phyloP scores from a whole-genome alignment of 2,329 filamentous ascomycete species.

The Aureobasidium mangrovei region DNA sequence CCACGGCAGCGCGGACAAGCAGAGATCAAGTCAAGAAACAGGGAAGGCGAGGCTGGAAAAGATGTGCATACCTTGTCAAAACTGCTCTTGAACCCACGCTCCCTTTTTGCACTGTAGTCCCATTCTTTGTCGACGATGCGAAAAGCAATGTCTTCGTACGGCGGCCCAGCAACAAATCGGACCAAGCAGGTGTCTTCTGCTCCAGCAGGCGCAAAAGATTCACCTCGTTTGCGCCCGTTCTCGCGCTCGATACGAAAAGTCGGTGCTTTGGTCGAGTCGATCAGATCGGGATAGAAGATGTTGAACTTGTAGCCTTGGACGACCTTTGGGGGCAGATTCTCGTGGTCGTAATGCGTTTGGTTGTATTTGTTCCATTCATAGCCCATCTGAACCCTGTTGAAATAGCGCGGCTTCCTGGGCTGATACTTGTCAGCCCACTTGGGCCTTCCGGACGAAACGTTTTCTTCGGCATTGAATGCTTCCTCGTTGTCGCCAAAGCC shows the following conservation, averaged over 20 bases:
- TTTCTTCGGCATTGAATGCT: conserved; percentile 85
- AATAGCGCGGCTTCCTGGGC: conserved; percentile 88
- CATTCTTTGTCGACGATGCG: conserved; percentile 97
- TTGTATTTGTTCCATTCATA: conserved; percentile 99
- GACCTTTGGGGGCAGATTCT: conserved; percentile 94
- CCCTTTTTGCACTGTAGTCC: conserved; percentile 95
- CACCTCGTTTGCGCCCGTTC: conserved; percentile 76
- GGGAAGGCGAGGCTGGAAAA: background rate
- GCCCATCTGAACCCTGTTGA: conserved; percentile 97
- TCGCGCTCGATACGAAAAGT: conserved; percentile 95
- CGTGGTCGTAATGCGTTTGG: conserved; percentile 97
- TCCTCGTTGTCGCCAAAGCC: conserved; percentile 92
- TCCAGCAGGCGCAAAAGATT: conserved; percentile 86
- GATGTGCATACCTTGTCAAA: conserved; percentile 77
- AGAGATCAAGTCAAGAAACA: background rate
- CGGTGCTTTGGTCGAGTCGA: conserved; percentile 88
- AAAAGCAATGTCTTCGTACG: conserved; percentile 95
- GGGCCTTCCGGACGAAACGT: conserved; percentile 56
- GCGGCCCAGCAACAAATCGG: conserved; percentile 86
- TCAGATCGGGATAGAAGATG: conserved; percentile 95
- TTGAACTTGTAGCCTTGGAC: conserved; percentile 99
- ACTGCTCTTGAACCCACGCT: conserved; percentile 88
- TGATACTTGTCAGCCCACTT: conserved; percentile 78
- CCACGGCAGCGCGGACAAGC: background rate
- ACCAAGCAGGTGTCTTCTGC: conserved; percentile 97